Base-by-base conservation (phyloP, 1,284 basidiomycete species). In the Marasmius fiardii region DNA sequence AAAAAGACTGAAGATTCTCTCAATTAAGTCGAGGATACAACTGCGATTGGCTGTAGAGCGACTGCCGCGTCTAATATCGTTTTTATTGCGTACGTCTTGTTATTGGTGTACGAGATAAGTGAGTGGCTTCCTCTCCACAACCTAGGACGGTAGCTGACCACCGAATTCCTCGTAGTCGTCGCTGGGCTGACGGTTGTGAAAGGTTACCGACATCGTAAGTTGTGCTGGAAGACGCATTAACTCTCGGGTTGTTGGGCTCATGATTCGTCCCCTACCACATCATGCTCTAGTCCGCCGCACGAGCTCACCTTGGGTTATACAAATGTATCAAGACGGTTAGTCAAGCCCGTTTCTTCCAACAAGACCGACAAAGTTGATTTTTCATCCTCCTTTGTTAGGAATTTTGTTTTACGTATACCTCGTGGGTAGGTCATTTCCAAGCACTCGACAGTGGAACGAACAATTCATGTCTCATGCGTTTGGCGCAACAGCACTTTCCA, bases 401-500 rank as follows among this genome's bases (percentile, higher is more conserved):
- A 61, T 76, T 35, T 43, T 77, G n/a, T 78, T 74, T 58, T 76
- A 76, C 57, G 39, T 73, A 18, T 76, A 72, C 56, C 64, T 71
- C 34, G 61, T 75, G n/a, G 51, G 74, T 75, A 51, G 55, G 67
- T 65, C 7, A 14, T n/a, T 14, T 11, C 4, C 16, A 20, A n/a
- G n/a, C n/a, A n/a, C n/a, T 24, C 24, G 3, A 18, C 18, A 31
- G n/a, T 31, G 18, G 41, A 21, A 41, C 54, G 28, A 11, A 31
- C 5, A 18, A 41, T 23, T 34, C 33, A 26, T 24, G 12, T 10
- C 18, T 21, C 18, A 28, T 47, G 39, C 33, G 1, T n/a, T n/a
- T n/a, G n/a, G n/a, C 20, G 56, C 8, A 12, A 4, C 56, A 76
- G 74, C 62, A 5, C 66, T 77, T n/a, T 73, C 75, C 4, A 53